Evolutionary conservation across 208 protist species (phyloP).

Genomic region (Leishmania tarentolae): DNA sequence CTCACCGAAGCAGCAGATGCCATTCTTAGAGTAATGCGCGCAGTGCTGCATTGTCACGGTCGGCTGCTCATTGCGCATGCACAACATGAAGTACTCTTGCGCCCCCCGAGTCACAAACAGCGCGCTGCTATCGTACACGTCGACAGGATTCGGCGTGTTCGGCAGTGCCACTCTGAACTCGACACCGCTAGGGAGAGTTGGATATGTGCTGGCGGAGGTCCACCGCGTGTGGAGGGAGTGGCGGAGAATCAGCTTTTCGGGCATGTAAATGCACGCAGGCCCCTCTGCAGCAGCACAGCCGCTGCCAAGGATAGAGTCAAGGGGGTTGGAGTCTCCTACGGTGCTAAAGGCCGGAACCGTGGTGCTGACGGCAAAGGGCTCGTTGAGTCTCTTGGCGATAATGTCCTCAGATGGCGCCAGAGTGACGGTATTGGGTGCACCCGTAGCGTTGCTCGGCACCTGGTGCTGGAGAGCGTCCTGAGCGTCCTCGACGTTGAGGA

Average conservation of each 20-base stretch:
- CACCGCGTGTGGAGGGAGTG: slow-evolving; percentile 76
- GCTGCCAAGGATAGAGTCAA: slow-evolving; percentile 28
- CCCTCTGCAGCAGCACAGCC: slow-evolving; percentile 8
- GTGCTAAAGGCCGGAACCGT: slow-evolving; percentile 8
- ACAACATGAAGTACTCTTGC: slow-evolving; percentile 69
- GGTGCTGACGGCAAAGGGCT: slow-evolving; percentile 10
- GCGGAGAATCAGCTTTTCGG: slow-evolving; percentile 48
- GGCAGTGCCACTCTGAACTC: slow-evolving; percentile 64
- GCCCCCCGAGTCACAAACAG: slow-evolving; percentile 70
- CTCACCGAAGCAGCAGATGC: slow-evolving; percentile 81
- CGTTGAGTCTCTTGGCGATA: slow-evolving; percentile 40
- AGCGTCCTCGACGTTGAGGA: slow-evolving; percentile 45
- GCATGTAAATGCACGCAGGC: slow-evolving; percentile 32
- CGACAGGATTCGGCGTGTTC: slow-evolving; percentile 71
- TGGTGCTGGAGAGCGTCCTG: slow-evolving; percentile 53
- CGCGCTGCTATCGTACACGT: slow-evolving; percentile 58
- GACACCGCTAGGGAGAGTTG: slow-evolving; percentile 49
- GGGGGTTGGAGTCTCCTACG: slow-evolving; percentile 31
- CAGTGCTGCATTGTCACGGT: slow-evolving; percentile 80
- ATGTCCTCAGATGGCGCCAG: slow-evolving; percentile 36
- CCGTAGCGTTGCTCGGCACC: slow-evolving; percentile 76
- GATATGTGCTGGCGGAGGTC: slow-evolving; percentile 58
- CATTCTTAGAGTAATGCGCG: slow-evolving; percentile 78
- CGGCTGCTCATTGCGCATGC: slow-evolving; percentile 45
- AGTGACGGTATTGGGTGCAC: slow-evolving; percentile 45